Evolutionary conservation across 352 stramenopile species (phyloP).

Genomic region (Pythium aristosporum): DNA sequence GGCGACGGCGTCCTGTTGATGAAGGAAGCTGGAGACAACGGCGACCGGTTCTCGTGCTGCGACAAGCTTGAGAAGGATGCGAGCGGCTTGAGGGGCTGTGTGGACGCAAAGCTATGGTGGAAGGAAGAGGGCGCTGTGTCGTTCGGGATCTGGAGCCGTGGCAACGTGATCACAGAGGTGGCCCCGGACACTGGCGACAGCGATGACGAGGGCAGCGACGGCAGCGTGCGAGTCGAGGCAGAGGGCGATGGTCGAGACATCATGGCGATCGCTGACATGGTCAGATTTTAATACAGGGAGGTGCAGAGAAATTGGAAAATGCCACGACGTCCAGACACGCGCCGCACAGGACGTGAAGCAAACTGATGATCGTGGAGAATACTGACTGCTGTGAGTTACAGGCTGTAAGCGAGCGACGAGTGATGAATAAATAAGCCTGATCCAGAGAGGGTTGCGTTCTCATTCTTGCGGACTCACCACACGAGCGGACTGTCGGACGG

Average conservation of each 20-base stretch:
- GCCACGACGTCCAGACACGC: conserved; percentile 3
- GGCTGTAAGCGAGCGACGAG: neutral
- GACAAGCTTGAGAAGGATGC: neutral
- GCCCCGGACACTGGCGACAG: conserved; percentile 1
- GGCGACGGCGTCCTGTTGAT: neutral
- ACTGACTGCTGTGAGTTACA: neutral
- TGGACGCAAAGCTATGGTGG: conserved; percentile 9
- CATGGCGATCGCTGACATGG: conserved; percentile 16
- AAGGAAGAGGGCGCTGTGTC: conserved; percentile 3
- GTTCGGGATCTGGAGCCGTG: conserved; percentile 23
- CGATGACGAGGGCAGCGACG: conserved; percentile 9
- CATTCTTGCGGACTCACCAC: too few species aligned
- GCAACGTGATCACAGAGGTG: conserved; percentile 20
- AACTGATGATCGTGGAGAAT: conserved; percentile 4
- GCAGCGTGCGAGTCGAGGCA: neutral
- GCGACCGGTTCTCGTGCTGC: conserved; percentile 11
- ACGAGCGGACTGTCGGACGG: too few species aligned
- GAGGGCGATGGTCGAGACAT: conserved; percentile 9
- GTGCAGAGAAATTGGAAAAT: conserved; percentile 21
- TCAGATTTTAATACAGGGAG: neutral
- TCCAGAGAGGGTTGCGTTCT: neutral
- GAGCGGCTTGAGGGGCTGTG: conserved; percentile 13
- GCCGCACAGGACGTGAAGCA: neutral
- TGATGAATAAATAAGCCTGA: too few species aligned
- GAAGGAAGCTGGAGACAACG: conserved; percentile 22